Conservation (phyloP, 345 rosid species). For the Syzygium jambos region DNA sequence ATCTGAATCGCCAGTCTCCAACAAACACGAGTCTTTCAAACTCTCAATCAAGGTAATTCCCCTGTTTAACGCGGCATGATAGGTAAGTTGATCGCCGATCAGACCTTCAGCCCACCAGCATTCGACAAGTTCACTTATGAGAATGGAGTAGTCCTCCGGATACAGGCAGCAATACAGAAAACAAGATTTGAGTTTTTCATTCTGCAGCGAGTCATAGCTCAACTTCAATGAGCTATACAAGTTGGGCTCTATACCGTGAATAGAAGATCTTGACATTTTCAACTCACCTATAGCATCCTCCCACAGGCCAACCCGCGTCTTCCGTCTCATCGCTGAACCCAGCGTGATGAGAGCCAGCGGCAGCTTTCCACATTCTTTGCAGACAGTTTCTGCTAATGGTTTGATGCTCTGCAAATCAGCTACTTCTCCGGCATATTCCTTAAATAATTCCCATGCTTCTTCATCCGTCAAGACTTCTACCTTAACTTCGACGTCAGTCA, state of each 20-base stretch:
- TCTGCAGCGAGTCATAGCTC: slow-evolving; percentile 24
- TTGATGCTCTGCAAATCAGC: slow-evolving; percentile 8
- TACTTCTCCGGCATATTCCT: slow-evolving; percentile 2
- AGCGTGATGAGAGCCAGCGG: slow-evolving; percentile 38
- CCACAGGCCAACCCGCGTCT: slow-evolving; percentile 21
- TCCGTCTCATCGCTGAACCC: slow-evolving; percentile 28
- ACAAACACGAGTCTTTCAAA: slow-evolving; percentile 32
- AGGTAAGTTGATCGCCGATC: slow-evolving; percentile 15
- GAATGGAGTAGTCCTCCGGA: slow-evolving; percentile 31
- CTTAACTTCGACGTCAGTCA: slow-evolving; percentile 7
- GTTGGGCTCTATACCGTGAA: slow-evolving; percentile 18
- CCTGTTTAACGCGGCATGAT: slow-evolving; percentile 13
- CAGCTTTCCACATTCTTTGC: slow-evolving; percentile 29
- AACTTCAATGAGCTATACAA: slow-evolving; percentile 24
- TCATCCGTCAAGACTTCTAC: slow-evolving; percentile 5
- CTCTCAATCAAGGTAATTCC: slow-evolving; percentile 30
- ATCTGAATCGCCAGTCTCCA: slow-evolving; percentile 25
- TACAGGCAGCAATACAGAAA: slow-evolving; percentile 36
- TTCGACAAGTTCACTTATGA: slow-evolving; percentile 20
- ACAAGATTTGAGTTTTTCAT: slow-evolving; percentile 17
- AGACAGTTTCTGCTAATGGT: slow-evolving; percentile 15
- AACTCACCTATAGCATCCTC: slow-evolving; percentile 22
- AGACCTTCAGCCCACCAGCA: slow-evolving; percentile 39
- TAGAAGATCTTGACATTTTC: slow-evolving; percentile 17
- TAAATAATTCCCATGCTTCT: slow-evolving; percentile 20